These are phyloP conservation scores for Pichia manshurica DNA, from an alignment of 805 yeast species.

Conservation along the genomic window DNA sequence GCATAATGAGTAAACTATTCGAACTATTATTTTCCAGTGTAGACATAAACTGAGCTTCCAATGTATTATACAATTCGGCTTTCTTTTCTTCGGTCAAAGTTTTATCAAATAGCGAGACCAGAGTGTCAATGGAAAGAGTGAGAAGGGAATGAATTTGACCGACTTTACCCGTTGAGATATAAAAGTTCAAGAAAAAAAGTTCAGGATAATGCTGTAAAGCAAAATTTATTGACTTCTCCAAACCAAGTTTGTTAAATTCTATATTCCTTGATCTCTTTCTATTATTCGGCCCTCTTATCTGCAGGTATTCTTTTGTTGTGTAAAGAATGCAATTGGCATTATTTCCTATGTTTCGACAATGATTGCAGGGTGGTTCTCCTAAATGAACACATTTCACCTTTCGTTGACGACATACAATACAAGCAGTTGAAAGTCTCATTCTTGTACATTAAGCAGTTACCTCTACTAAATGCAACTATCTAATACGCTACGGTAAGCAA, in stretches of 20 bases:
- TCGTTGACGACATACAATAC: not conserved
- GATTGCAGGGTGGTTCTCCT: not conserved
- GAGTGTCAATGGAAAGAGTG: not conserved
- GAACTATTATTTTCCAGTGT: not conserved
- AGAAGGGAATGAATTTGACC: not conserved
- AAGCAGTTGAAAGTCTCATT: conserved; percentile 1
- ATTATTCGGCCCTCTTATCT: not conserved
- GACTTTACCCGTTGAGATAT: not conserved
- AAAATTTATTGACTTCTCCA: not conserved
- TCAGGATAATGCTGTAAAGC: conserved; percentile 2
- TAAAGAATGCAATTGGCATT: not conserved
- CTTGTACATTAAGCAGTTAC: too few relatives aligned
- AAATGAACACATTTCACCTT: not conserved
- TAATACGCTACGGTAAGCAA: too few relatives aligned
- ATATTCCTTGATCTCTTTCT: not conserved
- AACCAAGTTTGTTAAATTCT: not conserved
- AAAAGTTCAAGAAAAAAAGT: not conserved
- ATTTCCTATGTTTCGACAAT: not conserved
- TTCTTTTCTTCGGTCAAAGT: not conserved
- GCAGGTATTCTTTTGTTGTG: not conserved
- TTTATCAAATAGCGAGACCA: not conserved
- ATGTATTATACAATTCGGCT: not conserved
- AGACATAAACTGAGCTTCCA: not conserved
- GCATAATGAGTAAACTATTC: not conserved
- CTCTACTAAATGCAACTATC: too few relatives aligned